These are phyloP conservation scores for Solanum paucissectum DNA, from an alignment of 257 asterid genomes.

Conservation along the genomic window DNA sequence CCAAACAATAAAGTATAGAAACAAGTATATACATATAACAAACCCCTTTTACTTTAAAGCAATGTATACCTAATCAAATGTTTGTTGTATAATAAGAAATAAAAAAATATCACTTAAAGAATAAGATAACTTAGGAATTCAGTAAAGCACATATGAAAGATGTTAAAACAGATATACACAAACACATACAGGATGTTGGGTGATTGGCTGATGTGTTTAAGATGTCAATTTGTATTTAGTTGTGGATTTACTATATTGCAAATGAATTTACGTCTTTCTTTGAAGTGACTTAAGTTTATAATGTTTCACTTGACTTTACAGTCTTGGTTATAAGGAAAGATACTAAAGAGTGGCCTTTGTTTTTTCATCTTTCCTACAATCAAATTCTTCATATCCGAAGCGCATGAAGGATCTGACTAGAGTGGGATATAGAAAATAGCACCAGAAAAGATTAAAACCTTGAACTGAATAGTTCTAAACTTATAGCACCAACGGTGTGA, in stretches of 20 bases:
- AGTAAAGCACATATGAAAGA: background rate
- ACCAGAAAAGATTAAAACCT: background rate
- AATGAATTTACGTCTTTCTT: constrained; percentile 12
- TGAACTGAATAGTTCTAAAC: background rate
- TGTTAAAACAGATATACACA: background rate
- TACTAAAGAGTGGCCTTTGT: background rate
- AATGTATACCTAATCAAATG: background rate
- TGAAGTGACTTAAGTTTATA: constrained; percentile 18
- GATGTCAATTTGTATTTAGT: constrained; percentile 13
- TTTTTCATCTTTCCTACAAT: background rate
- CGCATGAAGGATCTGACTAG: background rate
- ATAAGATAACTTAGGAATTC: background rate
- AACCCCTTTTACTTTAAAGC: background rate
- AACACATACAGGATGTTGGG: background rate
- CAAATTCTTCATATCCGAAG: background rate
- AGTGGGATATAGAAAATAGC: background rate
- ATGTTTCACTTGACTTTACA: background rate
- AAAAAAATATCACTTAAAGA: background rate
- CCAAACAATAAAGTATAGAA: background rate
- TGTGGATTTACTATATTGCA: constrained; percentile 5
- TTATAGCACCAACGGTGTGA: background rate
- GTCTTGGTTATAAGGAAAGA: background rate
- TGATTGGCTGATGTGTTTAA: constrained; percentile 1
- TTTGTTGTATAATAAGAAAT: background rate
- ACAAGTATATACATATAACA: background rate